Evolutionary conservation across 805 yeast genomes (phyloP), one percentile per base, ranked within the genome.

Genomic region (Kluyveromyces aestuarii): DNA sequence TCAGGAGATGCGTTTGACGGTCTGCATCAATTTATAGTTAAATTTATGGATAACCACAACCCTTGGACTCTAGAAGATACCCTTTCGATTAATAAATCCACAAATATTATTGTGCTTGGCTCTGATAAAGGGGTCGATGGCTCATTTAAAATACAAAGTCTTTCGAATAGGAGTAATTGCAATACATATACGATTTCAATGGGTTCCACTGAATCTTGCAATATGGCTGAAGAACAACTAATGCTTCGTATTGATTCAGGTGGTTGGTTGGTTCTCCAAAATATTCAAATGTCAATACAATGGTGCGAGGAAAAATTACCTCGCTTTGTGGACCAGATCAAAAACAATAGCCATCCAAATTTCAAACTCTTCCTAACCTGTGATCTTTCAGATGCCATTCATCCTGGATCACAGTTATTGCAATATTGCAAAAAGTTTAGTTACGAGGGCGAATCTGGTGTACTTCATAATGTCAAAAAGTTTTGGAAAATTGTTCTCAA

Each of bases 201-300:
- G 77, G 97, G 96, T 0, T 79, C 95, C 0, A 60, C 63, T 21
- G 95, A 87, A 62, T 82, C 86, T 9, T 62, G 71, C 1, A 74
- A 69, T 2, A 66, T 72, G 39, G 90, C 91, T 0, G 77, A 75
- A 19, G 66, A 69, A 45, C 77, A 79, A n/a, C 66, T 87, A 8
- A 57, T 61, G 1, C 63, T 61, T 9, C 77, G 80, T 0, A 59
- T 73, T 1, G 66, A 60, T n/a, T 59, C 59, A 1, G 88, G 87
- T 0, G 56, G 62, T 1, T 88, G 96, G 96, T 63, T 91, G 0
- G 56, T 90, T 27, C 63, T 91, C 30, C 96, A 91, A 60, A 90
- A 90, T 58, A 69, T 87, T 11, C 96, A 91, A 50, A 75, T 84
- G 73, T 79, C 93, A 0, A 68, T 75, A 1, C 62, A 60, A 2